Evolutionary conservation across 306 rosid species (phyloP).

Genomic region (Rubus idaeus): DNA sequence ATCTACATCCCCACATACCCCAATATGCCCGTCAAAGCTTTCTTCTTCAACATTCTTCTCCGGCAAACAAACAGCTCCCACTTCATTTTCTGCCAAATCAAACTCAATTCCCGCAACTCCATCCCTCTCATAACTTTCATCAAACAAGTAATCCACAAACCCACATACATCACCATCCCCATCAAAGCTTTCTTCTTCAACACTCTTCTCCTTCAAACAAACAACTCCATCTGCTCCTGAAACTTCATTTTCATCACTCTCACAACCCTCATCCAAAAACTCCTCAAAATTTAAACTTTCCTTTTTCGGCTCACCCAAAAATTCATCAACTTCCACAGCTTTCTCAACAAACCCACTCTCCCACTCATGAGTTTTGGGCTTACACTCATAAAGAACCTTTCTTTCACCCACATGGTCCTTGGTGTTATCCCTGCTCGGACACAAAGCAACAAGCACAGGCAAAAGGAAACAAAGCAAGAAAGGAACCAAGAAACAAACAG

Average conservation of each 20-base stretch:
- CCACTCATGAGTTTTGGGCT: constrained; percentile 28
- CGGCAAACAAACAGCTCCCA: background rate
- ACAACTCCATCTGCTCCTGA: background rate
- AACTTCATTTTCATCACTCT: background rate
- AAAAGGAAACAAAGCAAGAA: constrained; percentile 42
- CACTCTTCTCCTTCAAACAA: constrained; percentile 1
- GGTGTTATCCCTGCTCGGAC: constrained; percentile 18
- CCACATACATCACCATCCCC: background rate
- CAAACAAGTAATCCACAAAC: constrained; percentile 18
- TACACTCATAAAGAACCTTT: constrained; percentile 15
- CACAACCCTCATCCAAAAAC: constrained; percentile 7
- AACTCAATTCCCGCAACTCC: background rate
- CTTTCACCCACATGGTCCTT: background rate
- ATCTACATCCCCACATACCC: background rate
- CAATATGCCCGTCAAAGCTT: background rate
- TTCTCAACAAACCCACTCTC: constrained; percentile 36
- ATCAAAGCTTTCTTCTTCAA: constrained; percentile 20
- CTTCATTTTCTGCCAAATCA: background rate
- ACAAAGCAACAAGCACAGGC: constrained; percentile 34
- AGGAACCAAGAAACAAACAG: constrained; percentile 45
- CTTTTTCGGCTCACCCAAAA: constrained; percentile 18
- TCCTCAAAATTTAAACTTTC: constrained; percentile 28
- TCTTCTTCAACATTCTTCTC: constrained; percentile 16
- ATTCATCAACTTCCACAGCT: constrained; percentile 30
- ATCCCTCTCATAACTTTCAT: constrained; percentile 21